These are phyloP conservation scores for Viola odorata DNA, from an alignment of 345 rosid species.

Conservation along the genomic window DNA sequence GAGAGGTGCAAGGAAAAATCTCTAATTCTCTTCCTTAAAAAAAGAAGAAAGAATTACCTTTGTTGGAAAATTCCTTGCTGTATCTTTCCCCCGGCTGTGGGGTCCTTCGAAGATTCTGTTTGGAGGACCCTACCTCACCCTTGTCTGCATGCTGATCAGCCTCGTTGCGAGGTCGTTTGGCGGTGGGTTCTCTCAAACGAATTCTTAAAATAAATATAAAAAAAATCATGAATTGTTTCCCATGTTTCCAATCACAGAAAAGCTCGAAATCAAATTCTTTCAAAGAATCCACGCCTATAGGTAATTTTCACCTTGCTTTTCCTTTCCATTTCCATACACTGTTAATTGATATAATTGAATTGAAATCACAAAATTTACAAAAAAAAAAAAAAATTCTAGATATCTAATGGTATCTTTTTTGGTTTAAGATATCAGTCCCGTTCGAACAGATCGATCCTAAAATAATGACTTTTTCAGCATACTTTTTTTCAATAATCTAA, in stretches of 20 bases:
- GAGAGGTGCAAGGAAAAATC: not conserved
- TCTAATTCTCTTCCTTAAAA: conserved; percentile 6
- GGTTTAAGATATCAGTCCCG: not conserved
- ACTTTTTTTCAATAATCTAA: too few species aligned
- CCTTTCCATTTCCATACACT: not conserved
- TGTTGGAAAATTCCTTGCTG: not conserved
- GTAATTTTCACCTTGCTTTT: not conserved
- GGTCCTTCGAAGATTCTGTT: conserved; percentile 15
- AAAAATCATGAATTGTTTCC: conserved; percentile 17
- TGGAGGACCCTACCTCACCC: conserved; percentile 16
- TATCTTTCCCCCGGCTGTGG: conserved; percentile 1
- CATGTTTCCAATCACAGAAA: conserved; percentile 23
- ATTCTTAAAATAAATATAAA: not conserved
- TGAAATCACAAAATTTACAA: too few species aligned
- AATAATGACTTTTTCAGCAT: not conserved
- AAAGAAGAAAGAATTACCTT: not conserved
- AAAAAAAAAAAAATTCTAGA: too few species aligned
- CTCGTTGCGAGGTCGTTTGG: not conserved
- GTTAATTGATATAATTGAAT: too few species aligned
- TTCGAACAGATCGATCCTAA: not conserved
- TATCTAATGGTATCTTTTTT: too few species aligned
- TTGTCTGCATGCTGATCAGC: too few species aligned
- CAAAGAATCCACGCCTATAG: not conserved
- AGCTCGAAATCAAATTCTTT: conserved; percentile 6
- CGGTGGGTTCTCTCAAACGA: not conserved